Evolutionary conservation across 352 stramenopile genomes (phyloP), one percentile per base, ranked within the genome.

Genomic region (Phytophthora aleatoria): DNA sequence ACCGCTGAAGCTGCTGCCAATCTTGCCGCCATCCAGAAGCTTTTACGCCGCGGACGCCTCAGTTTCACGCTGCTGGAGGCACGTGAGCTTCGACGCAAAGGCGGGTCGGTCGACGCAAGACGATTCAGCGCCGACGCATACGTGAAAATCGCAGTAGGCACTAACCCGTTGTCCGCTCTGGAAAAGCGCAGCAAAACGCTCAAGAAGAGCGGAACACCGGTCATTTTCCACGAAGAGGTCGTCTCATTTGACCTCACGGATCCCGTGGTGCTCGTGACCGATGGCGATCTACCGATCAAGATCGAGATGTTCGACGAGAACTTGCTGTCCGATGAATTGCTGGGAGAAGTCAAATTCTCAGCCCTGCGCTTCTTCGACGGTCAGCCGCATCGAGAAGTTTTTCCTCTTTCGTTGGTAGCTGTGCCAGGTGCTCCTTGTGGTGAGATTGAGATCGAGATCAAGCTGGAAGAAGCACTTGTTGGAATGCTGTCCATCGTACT

Each of bases 301-400:
- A 73, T 97, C 20, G 89, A 97, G 50, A 6, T 98, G 0, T 97
- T 76, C 55, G 89, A 98, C 41, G 90, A 97, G 57, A 97, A 93
- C 50, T 58, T 96, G 16, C 76, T 95, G 5, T 89, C 85, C 0
- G 88, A 97, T 55, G 91, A 97, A 51, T 56, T 97, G 20, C 69
- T 98, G 0, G 90, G 85, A 12, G 64, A 89, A 47, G 71, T 83
- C 33, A 64, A 47, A 6, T 77, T 97, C 28, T 96, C 85, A 1
- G 75, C 90, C 1, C 66, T 97, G 26, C 82, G 85, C 0, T 94
- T 92, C 51, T 87, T 97, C 28, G 79, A 96, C 30, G 83, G 87
- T 9, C 65, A 85, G 8, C 57, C 69, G 0, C 79, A 89, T 30
- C 71, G 41, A 2, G 87, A 96, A 39, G 59, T 83, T 0, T 45